Conservation (phyloP, 352 stramenopile genomes). For the Peronospora destructor region DNA sequence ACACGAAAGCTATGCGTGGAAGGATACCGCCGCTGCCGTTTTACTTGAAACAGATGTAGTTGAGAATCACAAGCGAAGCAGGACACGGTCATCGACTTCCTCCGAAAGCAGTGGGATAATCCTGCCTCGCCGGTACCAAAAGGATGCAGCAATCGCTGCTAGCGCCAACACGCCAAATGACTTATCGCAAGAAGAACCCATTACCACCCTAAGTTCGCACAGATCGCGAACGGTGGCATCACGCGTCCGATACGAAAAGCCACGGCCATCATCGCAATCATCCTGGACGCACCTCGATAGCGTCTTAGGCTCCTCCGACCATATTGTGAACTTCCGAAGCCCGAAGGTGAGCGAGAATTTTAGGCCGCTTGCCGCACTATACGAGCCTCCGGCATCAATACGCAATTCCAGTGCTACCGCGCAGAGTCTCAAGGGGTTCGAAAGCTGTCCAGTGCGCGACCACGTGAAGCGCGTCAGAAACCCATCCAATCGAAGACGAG, state of each 20-base stretch:
- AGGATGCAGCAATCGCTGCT: background rate
- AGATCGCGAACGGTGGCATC: background rate
- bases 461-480: constrained; percentile 49
- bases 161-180: constrained; percentile 4
- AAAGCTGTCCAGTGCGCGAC: constrained; percentile 33
- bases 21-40: constrained; percentile 29
- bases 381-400: constrained; percentile 4
- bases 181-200: constrained; percentile 17
- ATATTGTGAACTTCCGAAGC: constrained; percentile 75
- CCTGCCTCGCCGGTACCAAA: constrained; percentile 7
- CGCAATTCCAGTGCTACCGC: constrained; percentile 8
- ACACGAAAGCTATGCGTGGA: constrained; percentile 71
- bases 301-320: constrained; percentile 51
- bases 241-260: constrained; percentile 24
- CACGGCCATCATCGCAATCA: constrained; percentile 35
- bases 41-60: constrained; percentile 11
- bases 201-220: background rate
- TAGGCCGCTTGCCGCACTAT: constrained; percentile 33
- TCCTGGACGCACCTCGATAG: constrained; percentile 64
- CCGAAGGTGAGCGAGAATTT: constrained; percentile 81
- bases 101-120: constrained; percentile 41
- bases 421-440: constrained; percentile 39
- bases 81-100: constrained; percentile 42
- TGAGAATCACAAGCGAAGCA: constrained; percentile 11
- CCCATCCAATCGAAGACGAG: constrained; percentile 40